Conservation (phyloP, 2,329 filamentous ascomycete genomes). For the Curvularia sp. region DNA sequence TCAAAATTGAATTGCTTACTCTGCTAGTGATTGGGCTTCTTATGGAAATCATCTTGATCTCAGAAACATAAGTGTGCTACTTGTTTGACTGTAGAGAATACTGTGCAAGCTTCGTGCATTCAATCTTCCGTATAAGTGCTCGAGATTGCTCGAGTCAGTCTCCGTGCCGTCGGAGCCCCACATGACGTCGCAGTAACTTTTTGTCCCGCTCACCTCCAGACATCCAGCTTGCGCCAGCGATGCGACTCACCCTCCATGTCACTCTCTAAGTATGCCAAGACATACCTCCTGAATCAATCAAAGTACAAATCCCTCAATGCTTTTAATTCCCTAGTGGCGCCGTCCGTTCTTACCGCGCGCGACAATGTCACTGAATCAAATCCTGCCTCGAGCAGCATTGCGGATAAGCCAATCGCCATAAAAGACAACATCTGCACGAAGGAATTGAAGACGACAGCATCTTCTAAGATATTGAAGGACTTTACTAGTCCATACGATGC, state of each 20-base stretch:
- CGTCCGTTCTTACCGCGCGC: slow-evolving; percentile 31
- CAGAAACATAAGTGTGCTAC: no score
- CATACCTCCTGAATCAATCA: slow-evolving; percentile 45
- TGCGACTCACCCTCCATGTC: slow-evolving; percentile 47
- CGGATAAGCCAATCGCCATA: slow-evolving; percentile 45
- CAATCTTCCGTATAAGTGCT: neutral
- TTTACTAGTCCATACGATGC: slow-evolving; percentile 82
- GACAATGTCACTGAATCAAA: slow-evolving; percentile 27
- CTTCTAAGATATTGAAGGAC: slow-evolving; percentile 71
- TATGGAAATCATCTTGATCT: no score
- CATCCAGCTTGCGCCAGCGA: slow-evolving; percentile 20
- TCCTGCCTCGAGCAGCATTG: neutral
- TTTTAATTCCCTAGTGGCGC: slow-evolving; percentile 42
- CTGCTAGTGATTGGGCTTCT: no score
- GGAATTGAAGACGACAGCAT: slow-evolving; percentile 73
- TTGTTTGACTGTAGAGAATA: no score
- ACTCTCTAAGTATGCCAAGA: slow-evolving; percentile 46
- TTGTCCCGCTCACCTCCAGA: slow-evolving; percentile 12
- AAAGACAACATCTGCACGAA: slow-evolving; percentile 61
- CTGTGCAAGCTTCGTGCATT: neutral
- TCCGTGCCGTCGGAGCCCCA: neutral
- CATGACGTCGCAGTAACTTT: slow-evolving; percentile 27
- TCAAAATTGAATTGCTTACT: no score
- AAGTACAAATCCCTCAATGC: slow-evolving; percentile 48
- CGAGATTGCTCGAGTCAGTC: slow-evolving; percentile 10